Evolutionary conservation across 2,329 filamentous ascomycete genomes (phyloP).

Genomic region (Verruconis gallopava): DNA sequence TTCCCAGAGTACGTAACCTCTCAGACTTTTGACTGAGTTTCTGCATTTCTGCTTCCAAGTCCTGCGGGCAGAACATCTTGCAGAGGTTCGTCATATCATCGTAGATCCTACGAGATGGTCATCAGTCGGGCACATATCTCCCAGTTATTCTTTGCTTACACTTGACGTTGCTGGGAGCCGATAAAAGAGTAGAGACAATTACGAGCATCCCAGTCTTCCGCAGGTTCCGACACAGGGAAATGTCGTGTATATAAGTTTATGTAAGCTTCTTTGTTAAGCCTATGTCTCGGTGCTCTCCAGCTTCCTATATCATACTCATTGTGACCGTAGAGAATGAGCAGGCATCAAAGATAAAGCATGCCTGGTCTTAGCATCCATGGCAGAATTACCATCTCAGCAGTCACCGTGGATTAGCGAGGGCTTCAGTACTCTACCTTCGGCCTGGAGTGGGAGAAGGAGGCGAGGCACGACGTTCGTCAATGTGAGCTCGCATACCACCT

Average conservation of each 20-base stretch:
- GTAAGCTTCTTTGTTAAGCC: background rate
- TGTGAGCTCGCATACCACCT: constrained; percentile 10
- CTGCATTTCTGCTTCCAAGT: too few relatives aligned
- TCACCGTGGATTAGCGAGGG: constrained; percentile 28
- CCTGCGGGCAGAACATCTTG: too few relatives aligned
- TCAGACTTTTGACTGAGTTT: too few relatives aligned
- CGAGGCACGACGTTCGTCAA: constrained; percentile 20
- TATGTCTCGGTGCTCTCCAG: background rate
- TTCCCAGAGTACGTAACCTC: too few relatives aligned
- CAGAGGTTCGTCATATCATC: too few relatives aligned
- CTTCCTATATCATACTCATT: constrained; percentile 20
- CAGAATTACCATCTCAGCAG: constrained; percentile 30
- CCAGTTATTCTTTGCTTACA: too few relatives aligned
- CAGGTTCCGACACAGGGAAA: background rate
- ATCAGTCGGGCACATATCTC: too few relatives aligned
- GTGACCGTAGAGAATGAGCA: constrained; percentile 28
- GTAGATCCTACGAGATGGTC: too few relatives aligned
- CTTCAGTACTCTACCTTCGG: constrained; percentile 16
- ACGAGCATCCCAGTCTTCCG: background rate
- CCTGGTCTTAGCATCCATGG: constrained; percentile 18
- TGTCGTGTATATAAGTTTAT: background rate
- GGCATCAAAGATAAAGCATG: constrained; percentile 26
- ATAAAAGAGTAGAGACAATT: constrained; percentile 24
- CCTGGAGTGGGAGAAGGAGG: constrained; percentile 17
- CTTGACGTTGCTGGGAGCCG: too few relatives aligned